Percentiles rank a stretch among this genome's conserved stretches.
phyloP scores from a whole-genome alignment of 345 rosid species.

The Geranium brycei region DNA sequence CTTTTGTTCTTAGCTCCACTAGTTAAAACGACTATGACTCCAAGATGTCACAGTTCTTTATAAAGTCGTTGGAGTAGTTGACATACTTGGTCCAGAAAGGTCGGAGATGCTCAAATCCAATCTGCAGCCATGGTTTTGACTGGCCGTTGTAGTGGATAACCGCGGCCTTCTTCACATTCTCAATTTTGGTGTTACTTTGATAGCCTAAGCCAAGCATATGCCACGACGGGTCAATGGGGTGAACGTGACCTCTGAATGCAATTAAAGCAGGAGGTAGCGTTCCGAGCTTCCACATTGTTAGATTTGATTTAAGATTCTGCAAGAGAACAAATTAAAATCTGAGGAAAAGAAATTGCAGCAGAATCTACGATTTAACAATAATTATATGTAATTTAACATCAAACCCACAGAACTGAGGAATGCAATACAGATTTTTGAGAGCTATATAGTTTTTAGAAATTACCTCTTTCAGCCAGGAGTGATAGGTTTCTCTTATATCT shows the following conservation, averaged over 20 bases:
- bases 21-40: conserved; percentile 37
- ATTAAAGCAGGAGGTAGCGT: conserved; percentile 93
- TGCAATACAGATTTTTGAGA: not conserved
- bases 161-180: conserved; percentile 63
- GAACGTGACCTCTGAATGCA: conserved; percentile 82
- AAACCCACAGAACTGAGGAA: not conserved
- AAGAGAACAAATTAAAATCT: conserved; percentile 4
- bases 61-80: conserved; percentile 77
- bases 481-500: conserved; percentile 3
- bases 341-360: conserved; percentile 4
- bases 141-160: conserved; percentile 96
- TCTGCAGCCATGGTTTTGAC: conserved; percentile 92
- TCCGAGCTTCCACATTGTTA: conserved; percentile 96
- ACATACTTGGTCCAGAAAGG: conserved; percentile 89
- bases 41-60: conserved; percentile 82
- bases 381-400: too few species aligned
- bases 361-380: not conserved
- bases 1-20: conserved; percentile 21
- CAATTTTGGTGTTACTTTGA: conserved; percentile 60
- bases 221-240: conserved; percentile 77
- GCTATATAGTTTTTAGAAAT: not conserved
- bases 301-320: conserved; percentile 82
- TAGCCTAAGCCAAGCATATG: conserved; percentile 98
- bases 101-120: conserved; percentile 88
- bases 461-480: conserved; percentile 7